Conservation (phyloP, 768 basidiomycete genomes). For the Suillus discolor region DNA sequence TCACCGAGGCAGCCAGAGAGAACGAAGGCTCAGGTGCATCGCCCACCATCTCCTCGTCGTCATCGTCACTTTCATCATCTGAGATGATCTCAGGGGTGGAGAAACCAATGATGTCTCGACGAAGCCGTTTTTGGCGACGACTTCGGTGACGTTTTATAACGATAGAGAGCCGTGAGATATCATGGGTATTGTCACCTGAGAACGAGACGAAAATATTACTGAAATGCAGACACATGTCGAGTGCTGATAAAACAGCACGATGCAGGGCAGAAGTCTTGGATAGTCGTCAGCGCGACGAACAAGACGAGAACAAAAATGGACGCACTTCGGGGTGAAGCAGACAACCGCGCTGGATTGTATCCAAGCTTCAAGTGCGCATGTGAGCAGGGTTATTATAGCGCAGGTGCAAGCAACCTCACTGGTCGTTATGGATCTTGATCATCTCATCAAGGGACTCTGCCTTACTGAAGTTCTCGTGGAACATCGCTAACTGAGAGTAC, state of each 20-base stretch:
- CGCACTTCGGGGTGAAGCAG: slow-evolving; percentile 64
- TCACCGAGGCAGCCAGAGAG: slow-evolving; percentile 35
- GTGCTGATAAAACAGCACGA: slow-evolving; percentile 64
- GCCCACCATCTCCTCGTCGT: slow-evolving; percentile 32
- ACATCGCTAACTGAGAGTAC: slow-evolving; percentile 59
- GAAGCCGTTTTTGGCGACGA: slow-evolving; percentile 56
- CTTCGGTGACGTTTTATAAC: slow-evolving; percentile 62
- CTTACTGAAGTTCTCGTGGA: slow-evolving; percentile 55
- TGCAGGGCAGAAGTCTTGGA: slow-evolving; percentile 63
- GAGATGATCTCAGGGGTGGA: slow-evolving; percentile 38
- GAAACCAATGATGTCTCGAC: slow-evolving; percentile 64
- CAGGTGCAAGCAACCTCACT: slow-evolving; percentile 48
- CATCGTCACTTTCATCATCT: slow-evolving; percentile 41
- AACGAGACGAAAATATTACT: slow-evolving; percentile 62
- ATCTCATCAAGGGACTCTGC: slow-evolving; percentile 77
- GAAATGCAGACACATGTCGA: slow-evolving; percentile 78
- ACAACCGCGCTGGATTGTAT: slow-evolving; percentile 61
- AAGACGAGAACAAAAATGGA: slow-evolving; percentile 7
- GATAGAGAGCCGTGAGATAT: slow-evolving; percentile 51
- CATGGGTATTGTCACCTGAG: slow-evolving; percentile 63
- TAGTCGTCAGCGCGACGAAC: slow-evolving; percentile 4
- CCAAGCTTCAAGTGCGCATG: slow-evolving; percentile 44
- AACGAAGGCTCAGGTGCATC: slow-evolving; percentile 39
- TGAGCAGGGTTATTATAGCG: slow-evolving; percentile 4
- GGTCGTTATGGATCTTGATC: slow-evolving; percentile 65